Base-by-base conservation (phyloP, 257 asterid genomes). In the Nicotiana paniculata region DNA sequence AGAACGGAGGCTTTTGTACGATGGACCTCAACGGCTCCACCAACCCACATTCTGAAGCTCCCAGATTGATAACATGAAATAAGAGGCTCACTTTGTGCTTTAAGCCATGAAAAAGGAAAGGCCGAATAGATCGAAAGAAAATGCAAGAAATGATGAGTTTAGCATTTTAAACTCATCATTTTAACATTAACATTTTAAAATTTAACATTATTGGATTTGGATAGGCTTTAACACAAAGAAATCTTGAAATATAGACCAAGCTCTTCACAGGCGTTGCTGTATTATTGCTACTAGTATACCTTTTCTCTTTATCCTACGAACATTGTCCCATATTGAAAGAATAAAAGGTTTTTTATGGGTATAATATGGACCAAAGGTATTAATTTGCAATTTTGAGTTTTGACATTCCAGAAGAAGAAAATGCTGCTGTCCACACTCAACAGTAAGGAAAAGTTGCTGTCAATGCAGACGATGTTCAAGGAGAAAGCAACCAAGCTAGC, bases 191-290 rank as follows among this genome's bases (percentile, higher is more conserved):
- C 46, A 37, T 37, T 6, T 37, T 37, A 37, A 37, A 37, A 6
- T 7, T 5, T 5, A 35, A 5, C 1, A 35, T 4, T 7, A 11
- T 39, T 75, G 43, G 77, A 63, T 37, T 28, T 51, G 28, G 28
- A 10, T 81, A 80, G 51, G 61, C 89, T 89, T 88, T 84, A 64
- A 81, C 84, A 82, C 84, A 81, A 80, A 85, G 84, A 86, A 86
- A 85, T 77, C 39, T 74, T 81, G 54, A 80, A 81, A 82, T 65
- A 82, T 82, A 81, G 90, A 72, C 90, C 90, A 46, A 30, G 21
- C 74, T 66, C 24, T 64, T 64, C 72, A 18, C 83, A 80, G 55
- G 72, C 80, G 72, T 32, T 32, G 26, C 12, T 66, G n/a, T 26
- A 84, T 85, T 55, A 75, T 83, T 83, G 75, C 24, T 21, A 21